Evolutionary conservation across 352 stramenopile species (phyloP).

Genomic region (Globisporangium paddicum): DNA sequence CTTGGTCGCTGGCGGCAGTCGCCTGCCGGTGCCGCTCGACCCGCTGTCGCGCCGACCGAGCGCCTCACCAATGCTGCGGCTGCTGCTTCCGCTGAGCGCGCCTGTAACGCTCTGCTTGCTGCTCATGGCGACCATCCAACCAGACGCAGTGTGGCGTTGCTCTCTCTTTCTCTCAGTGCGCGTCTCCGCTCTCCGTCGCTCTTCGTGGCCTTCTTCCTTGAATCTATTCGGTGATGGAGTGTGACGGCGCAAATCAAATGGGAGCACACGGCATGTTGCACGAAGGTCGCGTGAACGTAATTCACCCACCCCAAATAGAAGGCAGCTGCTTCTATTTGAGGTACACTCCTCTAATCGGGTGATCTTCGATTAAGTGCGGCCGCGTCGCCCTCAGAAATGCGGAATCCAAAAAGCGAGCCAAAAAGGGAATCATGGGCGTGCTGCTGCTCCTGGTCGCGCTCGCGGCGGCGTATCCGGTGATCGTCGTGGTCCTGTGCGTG

Average conservation of each 20-base stretch:
- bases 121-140: neutral
- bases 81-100: neutral
- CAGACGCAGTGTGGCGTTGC: neutral
- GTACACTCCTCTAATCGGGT: neutral
- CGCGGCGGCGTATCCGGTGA: conserved; percentile 19
- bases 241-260: neutral
- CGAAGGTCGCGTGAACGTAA: conserved; percentile 1
- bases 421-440: conserved; percentile 13
- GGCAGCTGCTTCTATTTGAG: no score
- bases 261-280: conserved; percentile 3
- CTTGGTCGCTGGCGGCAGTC: conserved; percentile 20
- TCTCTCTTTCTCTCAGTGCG: no score
- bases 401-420: neutral
- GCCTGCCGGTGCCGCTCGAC: neutral
- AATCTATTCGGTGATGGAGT: neutral
- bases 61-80: neutral
- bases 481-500: conserved; percentile 15
- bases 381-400: neutral
- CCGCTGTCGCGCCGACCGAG: neutral
- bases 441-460: conserved; percentile 16
- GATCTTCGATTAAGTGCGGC: neutral
- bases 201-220: neutral
- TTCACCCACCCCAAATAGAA: no score
- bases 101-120: neutral
- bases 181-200: neutral